Evolutionary conservation across 1,139 yeast genomes (phyloP), one percentile per base, ranked within the genome.

Genomic region (Yamadazyma jaroonii): DNA sequence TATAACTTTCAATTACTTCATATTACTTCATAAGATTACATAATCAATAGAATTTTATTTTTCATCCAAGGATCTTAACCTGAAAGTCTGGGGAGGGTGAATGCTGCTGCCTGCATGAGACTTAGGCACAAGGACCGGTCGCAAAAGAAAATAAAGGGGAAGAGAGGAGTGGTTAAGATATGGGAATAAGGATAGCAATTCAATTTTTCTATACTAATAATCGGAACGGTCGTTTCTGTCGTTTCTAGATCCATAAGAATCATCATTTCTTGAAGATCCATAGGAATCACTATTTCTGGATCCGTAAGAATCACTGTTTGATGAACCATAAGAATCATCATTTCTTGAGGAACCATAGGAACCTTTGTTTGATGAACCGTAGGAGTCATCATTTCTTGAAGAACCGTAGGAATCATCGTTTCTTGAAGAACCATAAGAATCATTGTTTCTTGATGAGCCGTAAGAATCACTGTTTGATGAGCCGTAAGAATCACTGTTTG

Each of bases 251-350:
- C 37, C 36, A 9, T 23, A 28, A 9, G 25, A 22, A n/a, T 27
- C 34, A 27, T 21, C 31, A 26, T 40, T 38, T 24, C 20, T 17
- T 17, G 41, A 31, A 12, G 48, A 45, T 8, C 52, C 53, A 25
- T 46, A 48, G n/a, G 47, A 41, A 29, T 42, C 40, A 4, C 22
- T 15, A 8, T 14, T 28, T 6, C 11, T 7, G 7, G 53, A 47
- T 32, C 57, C 61, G 36, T 56, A 56, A 14, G 58, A 50, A 39
- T 52, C 53, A 37, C 47, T 52, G 26, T 40, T 17, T 17, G 41
- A 31, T 15, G 48, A 45, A 9, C 52, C 53, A 24, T 46, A 48
- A 5, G 47, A 41, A 28, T 42, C 42, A 24, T 40, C 38, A 34
- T 44, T n/a, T 29, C 39, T 43, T 11, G 46, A 40, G 17, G 54